Evolutionary conservation across 2,329 filamentous ascomycete genomes (phyloP).

Genomic region (Pseudocercospora musae): DNA sequence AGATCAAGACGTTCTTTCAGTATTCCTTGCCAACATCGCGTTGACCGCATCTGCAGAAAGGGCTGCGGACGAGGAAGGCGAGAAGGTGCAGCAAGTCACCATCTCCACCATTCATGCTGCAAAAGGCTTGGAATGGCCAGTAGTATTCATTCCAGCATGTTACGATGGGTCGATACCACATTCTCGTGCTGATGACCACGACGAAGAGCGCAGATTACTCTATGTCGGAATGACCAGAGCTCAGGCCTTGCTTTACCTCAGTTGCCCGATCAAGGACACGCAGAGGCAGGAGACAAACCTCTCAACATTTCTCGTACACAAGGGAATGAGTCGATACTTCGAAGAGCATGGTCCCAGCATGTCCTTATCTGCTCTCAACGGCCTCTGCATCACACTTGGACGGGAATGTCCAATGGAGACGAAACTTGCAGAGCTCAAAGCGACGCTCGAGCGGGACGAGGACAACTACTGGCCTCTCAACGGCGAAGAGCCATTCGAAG

Average conservation of each 20-base stretch:
- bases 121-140: constrained; percentile 93
- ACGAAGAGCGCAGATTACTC: constrained; percentile 82
- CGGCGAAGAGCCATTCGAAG: constrained; percentile 48
- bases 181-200: constrained; percentile 74
- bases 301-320: constrained; percentile 67
- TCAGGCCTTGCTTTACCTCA: constrained; percentile 80
- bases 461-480: constrained; percentile 68
- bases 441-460: constrained; percentile 54
- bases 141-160: constrained; percentile 87
- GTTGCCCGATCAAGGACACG: constrained; percentile 68
- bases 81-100: constrained; percentile 64
- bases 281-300: constrained; percentile 60
- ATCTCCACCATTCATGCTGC: constrained; percentile 96
- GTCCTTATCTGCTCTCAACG: constrained; percentile 58
- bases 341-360: constrained; percentile 68
- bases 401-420: constrained; percentile 58
- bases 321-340: constrained; percentile 52
- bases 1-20: constrained; percentile 63
- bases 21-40: constrained; percentile 85
- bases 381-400: constrained; percentile 68
- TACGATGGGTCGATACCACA: constrained; percentile 92
- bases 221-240: constrained; percentile 98
- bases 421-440: constrained; percentile 50
- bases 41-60: constrained; percentile 73
- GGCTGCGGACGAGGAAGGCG: constrained; percentile 57